Evolutionary conservation across 1,284 basidiomycete genomes (phyloP).

Genomic region (Ustilago trichophora): DNA sequence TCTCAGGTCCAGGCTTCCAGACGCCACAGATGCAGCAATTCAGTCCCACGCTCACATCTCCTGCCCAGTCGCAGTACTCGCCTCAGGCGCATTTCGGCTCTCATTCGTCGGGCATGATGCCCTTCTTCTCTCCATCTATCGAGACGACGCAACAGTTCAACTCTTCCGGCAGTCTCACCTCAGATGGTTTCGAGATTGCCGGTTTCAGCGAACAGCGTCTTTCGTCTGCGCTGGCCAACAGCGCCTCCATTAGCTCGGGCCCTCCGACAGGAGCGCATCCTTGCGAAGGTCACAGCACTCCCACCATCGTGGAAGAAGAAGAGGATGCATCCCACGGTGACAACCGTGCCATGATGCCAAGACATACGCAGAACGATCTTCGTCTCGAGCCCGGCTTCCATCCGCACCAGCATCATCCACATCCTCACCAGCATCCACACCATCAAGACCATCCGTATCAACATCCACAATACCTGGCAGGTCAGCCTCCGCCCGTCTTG

Average conservation of each 20-base stretch:
- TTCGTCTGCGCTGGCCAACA: slow-evolving; percentile 49
- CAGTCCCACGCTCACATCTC: slow-evolving; percentile 39
- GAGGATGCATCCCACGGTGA: slow-evolving; percentile 25
- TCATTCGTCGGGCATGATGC: slow-evolving; percentile 19
- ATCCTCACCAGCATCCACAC: slow-evolving; percentile 20
- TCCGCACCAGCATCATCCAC: slow-evolving; percentile 17
- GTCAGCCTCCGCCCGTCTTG: slow-evolving; percentile 18
- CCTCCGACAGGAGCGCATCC: slow-evolving; percentile 11
- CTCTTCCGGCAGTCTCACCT: slow-evolving; percentile 9
- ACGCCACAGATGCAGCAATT: slow-evolving; percentile 43
- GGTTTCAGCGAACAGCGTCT: slow-evolving; percentile 53
- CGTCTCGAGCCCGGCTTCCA: slow-evolving; percentile 21
- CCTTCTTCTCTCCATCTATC: slow-evolving; percentile 41
- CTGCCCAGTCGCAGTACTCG: slow-evolving; percentile 47
- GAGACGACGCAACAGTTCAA: slow-evolving; percentile 30
- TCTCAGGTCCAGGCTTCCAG: slow-evolving; percentile 38
- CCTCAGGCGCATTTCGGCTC: slow-evolving; percentile 41
- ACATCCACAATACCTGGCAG: slow-evolving; percentile 10
- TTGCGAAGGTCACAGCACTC: slow-evolving; percentile 52
- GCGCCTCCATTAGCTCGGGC: slow-evolving; percentile 41
- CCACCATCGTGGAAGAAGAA: slow-evolving; percentile 61
- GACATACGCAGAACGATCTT: slow-evolving; percentile 9
- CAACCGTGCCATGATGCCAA: slow-evolving; percentile 8
- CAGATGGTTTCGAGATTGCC: slow-evolving; percentile 39
- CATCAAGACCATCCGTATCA: slow-evolving; percentile 4